A percentile compares a stretch with the other conserved stretches of the same genome.
Evolutionary conservation across 2,329 filamentous ascomycete species (phyloP).

Genomic region (Chrysoporthe deuterocubensis): DNA sequence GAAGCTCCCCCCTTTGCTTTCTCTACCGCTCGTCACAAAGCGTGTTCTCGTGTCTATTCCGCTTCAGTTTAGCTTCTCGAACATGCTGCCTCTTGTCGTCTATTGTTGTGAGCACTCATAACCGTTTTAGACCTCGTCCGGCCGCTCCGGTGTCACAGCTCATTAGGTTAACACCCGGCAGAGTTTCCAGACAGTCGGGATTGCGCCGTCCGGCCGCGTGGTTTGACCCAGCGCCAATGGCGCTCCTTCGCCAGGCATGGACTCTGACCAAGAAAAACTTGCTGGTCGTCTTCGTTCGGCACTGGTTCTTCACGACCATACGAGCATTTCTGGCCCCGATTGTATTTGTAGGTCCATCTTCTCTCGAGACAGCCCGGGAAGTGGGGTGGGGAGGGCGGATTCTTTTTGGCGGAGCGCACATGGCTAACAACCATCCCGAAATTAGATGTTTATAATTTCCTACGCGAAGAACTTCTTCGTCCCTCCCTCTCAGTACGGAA

Average conservation of each 20-base stretch:
- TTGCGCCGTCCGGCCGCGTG: neutral
- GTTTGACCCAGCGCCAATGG: slow-evolving; percentile 44
- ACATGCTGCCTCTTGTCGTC: neutral
- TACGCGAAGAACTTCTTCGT: slow-evolving; percentile 85
- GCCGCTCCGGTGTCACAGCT: neutral
- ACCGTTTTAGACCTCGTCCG: neutral
- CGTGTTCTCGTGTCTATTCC: neutral
- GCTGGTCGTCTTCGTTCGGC: slow-evolving; percentile 60
- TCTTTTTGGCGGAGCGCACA: neutral
- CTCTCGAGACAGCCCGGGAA: neutral
- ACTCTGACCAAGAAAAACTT: slow-evolving; percentile 67
- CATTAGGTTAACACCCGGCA: neutral
- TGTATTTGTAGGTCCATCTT: slow-evolving; percentile 32
- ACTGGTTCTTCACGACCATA: slow-evolving; percentile 54
- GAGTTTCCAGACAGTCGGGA: neutral
- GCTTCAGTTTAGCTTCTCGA: neutral
- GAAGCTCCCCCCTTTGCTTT: neutral
- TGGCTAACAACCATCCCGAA: slow-evolving; percentile 2
- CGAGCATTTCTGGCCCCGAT: slow-evolving; percentile 54
- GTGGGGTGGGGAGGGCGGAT: neutral
- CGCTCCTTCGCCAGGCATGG: slow-evolving; percentile 60
- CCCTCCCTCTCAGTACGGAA: slow-evolving; percentile 74
- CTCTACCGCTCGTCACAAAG: neutral
- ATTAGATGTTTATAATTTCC: slow-evolving; percentile 56
- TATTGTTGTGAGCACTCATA: neutral